A percentile compares a stretch with the other conserved stretches of the same genome.
These are phyloP conservation scores for Collybia nuda DNA, from an alignment of 768 basidiomycete species.

Conservation along the genomic window DNA sequence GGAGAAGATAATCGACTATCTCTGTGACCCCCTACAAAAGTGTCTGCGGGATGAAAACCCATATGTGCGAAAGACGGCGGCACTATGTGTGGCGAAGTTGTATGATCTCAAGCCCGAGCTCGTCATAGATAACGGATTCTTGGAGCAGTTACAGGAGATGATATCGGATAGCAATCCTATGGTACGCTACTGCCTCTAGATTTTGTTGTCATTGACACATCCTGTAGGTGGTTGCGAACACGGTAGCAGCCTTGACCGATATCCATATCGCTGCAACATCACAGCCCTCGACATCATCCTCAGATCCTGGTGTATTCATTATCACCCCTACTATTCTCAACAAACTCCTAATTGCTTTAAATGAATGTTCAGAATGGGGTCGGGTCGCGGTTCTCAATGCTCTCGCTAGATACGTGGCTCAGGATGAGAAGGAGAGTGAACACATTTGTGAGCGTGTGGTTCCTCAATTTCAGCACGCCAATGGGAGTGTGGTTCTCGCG, in stretches of 20 bases:
- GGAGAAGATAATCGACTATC: conserved; percentile 98
- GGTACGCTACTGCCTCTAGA: conserved; percentile 41
- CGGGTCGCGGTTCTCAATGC: conserved; percentile 91
- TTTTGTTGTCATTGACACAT: neutral
- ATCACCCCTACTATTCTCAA: conserved; percentile 83
- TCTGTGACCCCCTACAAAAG: conserved; percentile 92
- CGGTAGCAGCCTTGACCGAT: conserved; percentile 89
- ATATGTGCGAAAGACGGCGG: conserved; percentile 97
- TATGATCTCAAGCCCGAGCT: conserved; percentile 97
- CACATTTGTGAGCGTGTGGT: conserved; percentile 99
- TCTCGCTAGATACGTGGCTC: conserved; percentile 76
- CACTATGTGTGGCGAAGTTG: conserved; percentile 93
- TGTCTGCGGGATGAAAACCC: conserved; percentile 95
- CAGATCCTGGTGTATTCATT: conserved; percentile 69
- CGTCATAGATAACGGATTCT: conserved; percentile 92
- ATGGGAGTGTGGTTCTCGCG: conserved; percentile 94
- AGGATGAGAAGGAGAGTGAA: conserved; percentile 93
- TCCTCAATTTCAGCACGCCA: conserved; percentile 97
- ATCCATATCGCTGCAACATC: conserved; percentile 77
- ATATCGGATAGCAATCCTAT: conserved; percentile 96
- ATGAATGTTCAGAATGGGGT: conserved; percentile 99
- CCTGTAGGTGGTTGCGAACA: conserved; percentile 93
- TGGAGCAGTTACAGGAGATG: conserved; percentile 88
- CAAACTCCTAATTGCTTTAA: conserved; percentile 92
- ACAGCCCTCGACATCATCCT: conserved; percentile 51